Base-by-base conservation (phyloP, 2,329 filamentous ascomycete genomes). In the Alternaria longipes region DNA sequence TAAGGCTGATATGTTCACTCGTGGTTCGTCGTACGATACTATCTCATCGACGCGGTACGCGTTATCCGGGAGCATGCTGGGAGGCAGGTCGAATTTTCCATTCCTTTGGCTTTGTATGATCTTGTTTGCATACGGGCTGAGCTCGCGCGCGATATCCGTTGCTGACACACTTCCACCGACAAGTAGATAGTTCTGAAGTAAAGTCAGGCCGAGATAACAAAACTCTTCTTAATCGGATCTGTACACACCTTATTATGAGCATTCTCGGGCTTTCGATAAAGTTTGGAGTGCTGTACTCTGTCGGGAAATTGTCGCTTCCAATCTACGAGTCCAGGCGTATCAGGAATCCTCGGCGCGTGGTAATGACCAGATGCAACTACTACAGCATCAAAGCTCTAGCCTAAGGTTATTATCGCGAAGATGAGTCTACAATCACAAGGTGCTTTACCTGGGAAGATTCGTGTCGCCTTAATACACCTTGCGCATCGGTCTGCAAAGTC, bases 41-140 rank as follows among this genome's bases (percentile, higher is more conserved):
- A 90, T 80, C 12, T 85, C 84, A 0, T 81, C 81, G 0, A 91
- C 79, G 9, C 87, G 81, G 1, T 81, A 77, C 0, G 82, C 83
- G 9, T 84, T 86, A 0, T 79, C 72, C 0, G 89, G 89, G 0
- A 91, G 79, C 18, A 89, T 69, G 1, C 71, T 80, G 0, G 81
- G 75, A 0, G 86, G 83, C 0, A 89, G 74, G 70, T 91, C 89
- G 59, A 88, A 90, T 0, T 79, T 76, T 3, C 89, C 89, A 26
- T 85, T 84, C 24, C 89, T 81, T 1, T 87, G 86, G 63, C 85
- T 89, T 66, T 86, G 85, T 62, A 82, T 85, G 8, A 86, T 79
- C 1, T 68, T 78, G 3, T 77, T 77, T 3, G 83, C 83, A 5
- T 81, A 59, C 0, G 77, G 72, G 2, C 81, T 78, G n/a, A 86